These are phyloP conservation scores for Globisporangium perplexum DNA, from an alignment of 352 stramenopile species.

Conservation along the genomic window DNA sequence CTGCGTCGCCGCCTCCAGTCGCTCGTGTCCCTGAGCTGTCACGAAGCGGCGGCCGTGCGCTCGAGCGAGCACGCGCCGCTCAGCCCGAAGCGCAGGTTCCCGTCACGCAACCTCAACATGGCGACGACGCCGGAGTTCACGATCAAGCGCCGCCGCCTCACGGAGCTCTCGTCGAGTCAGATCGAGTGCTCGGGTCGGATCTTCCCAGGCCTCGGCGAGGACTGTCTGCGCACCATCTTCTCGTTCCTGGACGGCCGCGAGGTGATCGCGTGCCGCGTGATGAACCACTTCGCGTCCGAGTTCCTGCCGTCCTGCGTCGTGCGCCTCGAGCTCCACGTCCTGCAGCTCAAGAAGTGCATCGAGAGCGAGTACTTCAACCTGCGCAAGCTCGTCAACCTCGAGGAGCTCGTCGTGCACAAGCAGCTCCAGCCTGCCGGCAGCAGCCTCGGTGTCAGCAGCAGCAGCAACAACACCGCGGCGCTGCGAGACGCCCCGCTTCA, in stretches of 20 bases:
- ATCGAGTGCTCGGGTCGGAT: conserved; percentile 15
- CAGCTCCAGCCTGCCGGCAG: conserved; percentile 15
- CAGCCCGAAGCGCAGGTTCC: conserved; percentile 39
- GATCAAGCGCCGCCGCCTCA: conserved; percentile 36
- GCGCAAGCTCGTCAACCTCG: conserved; percentile 48
- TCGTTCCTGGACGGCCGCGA: conserved; percentile 58
- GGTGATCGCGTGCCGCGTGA: conserved; percentile 44
- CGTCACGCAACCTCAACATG: conserved; percentile 15
- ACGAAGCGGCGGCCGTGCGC: conserved; percentile 56
- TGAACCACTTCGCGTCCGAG: conserved; percentile 59
- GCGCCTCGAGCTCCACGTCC: conserved; percentile 37
- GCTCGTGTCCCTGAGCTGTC: conserved; percentile 81
- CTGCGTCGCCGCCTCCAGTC: conserved; percentile 73
- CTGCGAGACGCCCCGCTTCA: conserved; percentile 25
- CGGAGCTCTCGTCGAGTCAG: conserved; percentile 14
- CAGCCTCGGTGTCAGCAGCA: not conserved
- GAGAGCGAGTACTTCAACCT: conserved; percentile 14
- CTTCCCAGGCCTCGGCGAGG: conserved; percentile 59
- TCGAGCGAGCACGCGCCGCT: conserved; percentile 3
- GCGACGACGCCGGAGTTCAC: conserved; percentile 5
- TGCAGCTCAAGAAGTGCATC: conserved; percentile 29
- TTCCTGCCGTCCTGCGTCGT: conserved; percentile 48
- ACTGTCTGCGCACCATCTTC: conserved; percentile 63
- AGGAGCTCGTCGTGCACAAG: conserved; percentile 57
- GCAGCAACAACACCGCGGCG: not conserved